Conservation (phyloP, 2,329 filamentous ascomycete species). For the Clarireedia hainanense region DNA sequence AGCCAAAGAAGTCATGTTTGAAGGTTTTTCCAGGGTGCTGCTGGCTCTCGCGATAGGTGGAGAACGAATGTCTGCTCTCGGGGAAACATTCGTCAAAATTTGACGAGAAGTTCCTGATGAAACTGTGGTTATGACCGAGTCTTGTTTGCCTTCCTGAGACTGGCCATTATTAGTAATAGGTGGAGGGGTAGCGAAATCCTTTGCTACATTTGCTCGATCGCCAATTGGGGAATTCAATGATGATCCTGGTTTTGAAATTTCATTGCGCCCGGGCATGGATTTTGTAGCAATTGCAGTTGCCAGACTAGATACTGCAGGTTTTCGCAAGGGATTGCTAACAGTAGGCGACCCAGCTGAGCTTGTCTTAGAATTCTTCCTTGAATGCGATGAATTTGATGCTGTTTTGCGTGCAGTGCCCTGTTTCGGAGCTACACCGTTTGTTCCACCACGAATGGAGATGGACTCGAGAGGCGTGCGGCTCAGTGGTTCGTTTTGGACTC, state of each 20-base stretch:
- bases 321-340: not conserved
- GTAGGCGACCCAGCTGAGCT: not conserved
- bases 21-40: not conserved
- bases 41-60: not conserved
- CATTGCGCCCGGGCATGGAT: not conserved
- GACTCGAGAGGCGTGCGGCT: not conserved
- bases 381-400: not conserved
- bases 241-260: too few relatives aligned
- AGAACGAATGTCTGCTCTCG: not conserved
- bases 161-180: too few relatives aligned
- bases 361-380: not conserved
- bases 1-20: not conserved
- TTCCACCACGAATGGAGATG: not conserved
- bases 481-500: not conserved
- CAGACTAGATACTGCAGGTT: not conserved
- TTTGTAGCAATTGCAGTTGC: not conserved
- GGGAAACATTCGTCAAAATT: too few relatives aligned
- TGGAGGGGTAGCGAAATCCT: too few relatives aligned
- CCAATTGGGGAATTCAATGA: too few relatives aligned
- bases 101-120: too few relatives aligned
- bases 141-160: too few relatives aligned
- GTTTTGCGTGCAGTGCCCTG: not conserved
- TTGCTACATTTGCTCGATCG: too few relatives aligned
- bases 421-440: not conserved
- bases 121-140: too few relatives aligned